A percentile compares a stretch with the other conserved stretches of the same genome.
Evolutionary conservation across 441 rosid genomes (phyloP).

Genomic region (Aquilaria agallochum): DNA sequence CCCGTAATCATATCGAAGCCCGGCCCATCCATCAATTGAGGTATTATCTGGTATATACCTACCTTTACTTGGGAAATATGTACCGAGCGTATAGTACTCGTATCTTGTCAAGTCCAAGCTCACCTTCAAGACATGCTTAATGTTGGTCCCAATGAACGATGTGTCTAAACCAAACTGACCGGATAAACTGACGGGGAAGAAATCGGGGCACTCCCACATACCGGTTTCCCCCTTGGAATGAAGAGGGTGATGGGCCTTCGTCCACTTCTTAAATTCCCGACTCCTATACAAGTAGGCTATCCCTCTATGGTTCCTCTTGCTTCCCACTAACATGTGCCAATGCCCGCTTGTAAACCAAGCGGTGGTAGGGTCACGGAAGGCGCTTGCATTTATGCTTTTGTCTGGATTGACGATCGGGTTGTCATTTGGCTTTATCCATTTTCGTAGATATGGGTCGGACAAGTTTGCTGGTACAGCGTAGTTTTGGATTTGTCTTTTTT

Average conservation of each 20-base stretch:
- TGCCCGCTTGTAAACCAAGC: slow-evolving; percentile 61
- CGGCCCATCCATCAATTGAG: slow-evolving; percentile 67
- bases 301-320: slow-evolving; percentile 49
- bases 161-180: slow-evolving; percentile 46
- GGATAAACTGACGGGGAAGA: slow-evolving; percentile 49
- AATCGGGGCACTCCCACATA: slow-evolving; percentile 91
- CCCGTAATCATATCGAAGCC: slow-evolving; percentile 78
- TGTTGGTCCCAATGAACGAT: slow-evolving; percentile 26
- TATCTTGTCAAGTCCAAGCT: slow-evolving; percentile 71
- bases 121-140: slow-evolving; percentile 61
- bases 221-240: slow-evolving; percentile 47
- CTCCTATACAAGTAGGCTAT: slow-evolving; percentile 61
- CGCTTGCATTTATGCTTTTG: slow-evolving; percentile 42
- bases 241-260: slow-evolving; percentile 57
- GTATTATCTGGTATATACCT: slow-evolving; percentile 47
- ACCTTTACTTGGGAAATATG: slow-evolving; percentile 34
- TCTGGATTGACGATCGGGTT: slow-evolving; percentile 59
- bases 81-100: slow-evolving; percentile 77
- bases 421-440: slow-evolving; percentile 79
- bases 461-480: slow-evolving; percentile 57
- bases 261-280: slow-evolving; percentile 61
- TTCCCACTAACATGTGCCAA: slow-evolving; percentile 63
- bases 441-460: slow-evolving; percentile 72
- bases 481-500: slow-evolving; percentile 53
- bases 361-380: slow-evolving; percentile 91